Base-by-base conservation (phyloP, 352 stramenopile genomes). In the Phytopythium mirpurense region DNA sequence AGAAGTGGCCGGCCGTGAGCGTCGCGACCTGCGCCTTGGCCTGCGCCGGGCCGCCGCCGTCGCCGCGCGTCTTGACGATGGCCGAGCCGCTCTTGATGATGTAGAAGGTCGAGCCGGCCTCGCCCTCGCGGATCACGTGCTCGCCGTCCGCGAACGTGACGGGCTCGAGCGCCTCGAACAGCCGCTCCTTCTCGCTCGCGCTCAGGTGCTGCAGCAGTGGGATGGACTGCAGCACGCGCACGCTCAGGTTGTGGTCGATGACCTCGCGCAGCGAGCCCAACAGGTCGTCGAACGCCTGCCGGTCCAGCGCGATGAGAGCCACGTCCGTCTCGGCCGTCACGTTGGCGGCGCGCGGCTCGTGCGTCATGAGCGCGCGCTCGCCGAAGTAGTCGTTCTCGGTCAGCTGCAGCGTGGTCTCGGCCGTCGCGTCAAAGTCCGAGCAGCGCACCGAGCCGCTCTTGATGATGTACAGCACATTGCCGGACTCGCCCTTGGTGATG, bases 261-360 rank as follows among this genome's bases (percentile, higher is more conserved):
- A 98, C 74, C 53, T 90, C 86, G n/a, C 93, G 68, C 23, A 98
- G 66, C 54, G 92, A 86, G 23, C 95, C 95, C 19, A 98, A 65
- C 37, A 96, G 87, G 41, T 91, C 76, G 57, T 97, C 82, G 58
- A 98, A 98, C 12, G 96, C 91, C 54, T 98, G 87, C 32, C 90
- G 82, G 61, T 96, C 89, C 36, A 98, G 72, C 18, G 78, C 86
- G 51, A 98, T 86, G 15, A 79, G 59, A 12, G 71, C 74, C 40
- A 86, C 78, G 35, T 84, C 70, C 15, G 71, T 87, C 42, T 76
- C 70, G 0, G 90, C 88, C 8, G 85, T 89, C 54, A 97, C 87
- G 36, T 96, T 97, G 1, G 90, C 89, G 3, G 86, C 79, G 19
- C 87, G 77, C 51, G 89, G 83, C 63, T 97, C 90, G 46, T 91